These are phyloP conservation scores for Ceratobasidium theobromae DNA, from an alignment of 1,284 basidiomycete genomes.

Conservation along the genomic window DNA sequence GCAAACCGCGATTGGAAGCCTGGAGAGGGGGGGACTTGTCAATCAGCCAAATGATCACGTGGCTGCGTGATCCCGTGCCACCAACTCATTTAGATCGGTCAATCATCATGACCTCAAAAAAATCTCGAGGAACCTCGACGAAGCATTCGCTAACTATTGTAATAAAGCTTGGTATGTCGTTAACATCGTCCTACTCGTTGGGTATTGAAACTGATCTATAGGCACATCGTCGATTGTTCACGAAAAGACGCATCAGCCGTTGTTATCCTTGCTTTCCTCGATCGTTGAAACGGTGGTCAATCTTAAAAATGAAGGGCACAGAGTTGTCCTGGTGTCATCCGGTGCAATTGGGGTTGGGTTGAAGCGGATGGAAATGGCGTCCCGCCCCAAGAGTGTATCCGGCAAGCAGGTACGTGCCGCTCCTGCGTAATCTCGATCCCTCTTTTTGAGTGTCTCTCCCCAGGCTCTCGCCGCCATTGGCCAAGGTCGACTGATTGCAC, in stretches of 20 bases:
- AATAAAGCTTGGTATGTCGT: conserved; percentile 74
- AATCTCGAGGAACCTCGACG: conserved; percentile 1
- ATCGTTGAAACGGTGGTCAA: conserved; percentile 89
- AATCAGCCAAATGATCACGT: conserved; percentile 6
- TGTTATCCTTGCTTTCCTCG: conserved; percentile 86
- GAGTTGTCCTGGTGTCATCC: conserved; percentile 92
- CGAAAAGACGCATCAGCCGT: conserved; percentile 84
- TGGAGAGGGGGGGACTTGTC: too few species aligned
- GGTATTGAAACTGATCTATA: conserved; percentile 42
- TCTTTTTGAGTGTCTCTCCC: conserved; percentile 8
- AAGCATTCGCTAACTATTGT: conserved; percentile 60
- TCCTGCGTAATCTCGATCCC: not conserved
- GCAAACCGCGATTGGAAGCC: too few species aligned
- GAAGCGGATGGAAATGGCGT: conserved; percentile 84
- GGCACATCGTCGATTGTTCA: conserved; percentile 94
- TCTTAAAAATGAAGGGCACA: conserved; percentile 80
- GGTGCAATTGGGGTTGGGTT: conserved; percentile 96
- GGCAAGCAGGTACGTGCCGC: conserved; percentile 76
- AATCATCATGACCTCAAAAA: conserved; percentile 25
- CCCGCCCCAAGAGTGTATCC: conserved; percentile 78
- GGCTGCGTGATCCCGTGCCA: not conserved
- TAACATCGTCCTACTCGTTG: conserved; percentile 32
- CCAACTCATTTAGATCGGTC: conserved; percentile 21
- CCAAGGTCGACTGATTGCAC: conserved; percentile 90
- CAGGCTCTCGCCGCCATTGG: conserved; percentile 95